Conservation (phyloP, 2,329 filamentous ascomycete genomes). For the Stromatinia cepivora region DNA sequence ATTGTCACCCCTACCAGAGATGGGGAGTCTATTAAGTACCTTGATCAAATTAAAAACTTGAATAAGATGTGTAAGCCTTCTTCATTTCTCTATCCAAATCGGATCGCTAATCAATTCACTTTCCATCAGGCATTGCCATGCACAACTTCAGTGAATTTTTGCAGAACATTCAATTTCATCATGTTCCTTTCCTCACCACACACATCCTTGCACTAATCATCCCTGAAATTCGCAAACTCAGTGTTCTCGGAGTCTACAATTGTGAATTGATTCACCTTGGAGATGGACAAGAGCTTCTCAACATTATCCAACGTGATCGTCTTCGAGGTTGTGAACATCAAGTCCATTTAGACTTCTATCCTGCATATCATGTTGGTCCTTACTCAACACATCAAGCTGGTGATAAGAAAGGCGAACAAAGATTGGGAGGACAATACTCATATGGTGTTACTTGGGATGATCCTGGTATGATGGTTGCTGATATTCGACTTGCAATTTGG, state of each 20-base stretch:
- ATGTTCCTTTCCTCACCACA: slow-evolving; percentile 33
- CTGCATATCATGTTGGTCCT: slow-evolving; percentile 31
- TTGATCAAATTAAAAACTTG: slow-evolving; percentile 28
- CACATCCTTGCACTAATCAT: slow-evolving; percentile 34
- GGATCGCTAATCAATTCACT: not conserved
- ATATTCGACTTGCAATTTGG: slow-evolving; percentile 34
- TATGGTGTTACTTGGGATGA: slow-evolving; percentile 40
- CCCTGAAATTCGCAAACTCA: slow-evolving; percentile 35
- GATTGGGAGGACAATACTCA: slow-evolving; percentile 19
- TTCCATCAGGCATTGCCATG: slow-evolving; percentile 26
- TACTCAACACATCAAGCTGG: slow-evolving; percentile 22
- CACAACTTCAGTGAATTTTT: slow-evolving; percentile 32
- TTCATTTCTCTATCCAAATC: not conserved
- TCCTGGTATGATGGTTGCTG: slow-evolving; percentile 19
- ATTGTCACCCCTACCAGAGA: slow-evolving; percentile 18
- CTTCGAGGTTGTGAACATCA: slow-evolving; percentile 29
- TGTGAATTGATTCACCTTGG: slow-evolving; percentile 37
- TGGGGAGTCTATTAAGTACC: slow-evolving; percentile 16
- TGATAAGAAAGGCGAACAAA: slow-evolving; percentile 16
- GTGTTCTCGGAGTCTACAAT: slow-evolving; percentile 35
- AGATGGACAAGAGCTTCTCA: slow-evolving; percentile 30
- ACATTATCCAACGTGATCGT: slow-evolving; percentile 33
- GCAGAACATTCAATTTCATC: slow-evolving; percentile 36
- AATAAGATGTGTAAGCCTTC: slow-evolving; percentile 30
- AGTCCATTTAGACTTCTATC: slow-evolving; percentile 36